Evolutionary conservation across 208 protist species (phyloP), one percentile per base, ranked within the genome.

Genomic region (Acanthamoeba healyi): DNA sequence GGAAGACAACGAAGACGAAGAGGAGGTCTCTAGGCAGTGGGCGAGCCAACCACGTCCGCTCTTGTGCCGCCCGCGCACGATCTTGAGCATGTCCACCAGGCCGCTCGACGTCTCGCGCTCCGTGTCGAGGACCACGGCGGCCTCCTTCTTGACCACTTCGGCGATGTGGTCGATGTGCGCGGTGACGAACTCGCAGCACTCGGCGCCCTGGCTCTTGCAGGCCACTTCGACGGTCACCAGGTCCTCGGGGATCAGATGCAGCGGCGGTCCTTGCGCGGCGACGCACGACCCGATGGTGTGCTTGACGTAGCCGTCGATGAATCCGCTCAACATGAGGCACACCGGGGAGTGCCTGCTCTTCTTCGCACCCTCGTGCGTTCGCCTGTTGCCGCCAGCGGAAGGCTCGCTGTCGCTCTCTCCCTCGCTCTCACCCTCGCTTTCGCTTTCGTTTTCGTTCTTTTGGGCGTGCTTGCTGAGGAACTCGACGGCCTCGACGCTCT

Each of bases 401-500:
- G 14, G 61, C 34, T 77, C 34, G 32, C 38, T 77, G 19, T 77
- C 67, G 67, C 19, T 38, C 44, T 77, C 54, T 12, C 54, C 54
- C 54, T 70, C 61, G 26, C 14, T 70, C 7, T 70, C 67, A 36
- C 14, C 22, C n/a, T 77, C 67, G 38, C 36, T 46, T 1, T 77
- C 67, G 32, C 36, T 36, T 10, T 72, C 63, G 63, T 72, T 44
- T 77, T 77, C 67, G 38, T 77, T 77, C 67, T 38, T 38, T 22
- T 10, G 24, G 3, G 34, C 34, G 36, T 10, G n/a, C 32, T 44
- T 38, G 67, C 29, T 77, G 24, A 77, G 34, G 38, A 36, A 77
- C 34, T 77, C 67, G 17, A 77, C 36, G 67, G 67, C 67, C 67
- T 77, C 67, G 36, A 77, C 67, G 38, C 67, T 77, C 67, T 77